phyloP scores from a whole-genome alignment of 2,329 filamentous ascomycete genomes.

The Cladorrhinum sp. region DNA sequence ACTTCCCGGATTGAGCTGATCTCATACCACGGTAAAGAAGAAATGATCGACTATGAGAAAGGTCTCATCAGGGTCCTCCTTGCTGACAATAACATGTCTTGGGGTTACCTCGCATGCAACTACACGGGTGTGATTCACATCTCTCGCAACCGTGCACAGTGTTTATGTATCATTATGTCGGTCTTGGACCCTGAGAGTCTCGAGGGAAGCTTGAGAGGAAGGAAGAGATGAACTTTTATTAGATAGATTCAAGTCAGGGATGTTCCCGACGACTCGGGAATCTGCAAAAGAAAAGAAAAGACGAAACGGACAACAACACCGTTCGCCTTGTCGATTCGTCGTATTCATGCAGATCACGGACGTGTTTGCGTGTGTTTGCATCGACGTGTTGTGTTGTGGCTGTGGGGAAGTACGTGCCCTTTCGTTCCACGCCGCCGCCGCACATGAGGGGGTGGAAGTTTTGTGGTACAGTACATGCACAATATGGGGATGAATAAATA shows the following conservation, averaged over 20 bases:
- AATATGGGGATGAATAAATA: background rate
- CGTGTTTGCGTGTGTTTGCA: background rate
- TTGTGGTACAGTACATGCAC: too few relatives aligned
- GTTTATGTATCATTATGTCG: background rate
- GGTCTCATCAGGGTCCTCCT: too few relatives aligned
- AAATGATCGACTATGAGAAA: too few relatives aligned
- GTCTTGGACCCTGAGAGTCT: background rate
- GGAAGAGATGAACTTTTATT: background rate
- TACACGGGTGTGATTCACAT: too few relatives aligned
- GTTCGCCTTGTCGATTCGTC: background rate
- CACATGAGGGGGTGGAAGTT: background rate
- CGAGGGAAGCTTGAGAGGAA: background rate
- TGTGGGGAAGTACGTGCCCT: background rate
- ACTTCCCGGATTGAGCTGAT: background rate
- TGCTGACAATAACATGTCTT: background rate
- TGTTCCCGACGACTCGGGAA: background rate
- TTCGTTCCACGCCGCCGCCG: background rate
- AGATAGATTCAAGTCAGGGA: background rate
- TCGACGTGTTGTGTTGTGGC: background rate
- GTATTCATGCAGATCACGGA: background rate
- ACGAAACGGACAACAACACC: background rate
- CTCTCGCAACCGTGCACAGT: too few relatives aligned
- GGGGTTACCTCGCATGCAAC: too few relatives aligned
- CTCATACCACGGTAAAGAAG: background rate
- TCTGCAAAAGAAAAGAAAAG: background rate